Percentiles rank a stretch among this genome's conserved stretches.
phyloP scores from a whole-genome alignment of 2,329 filamentous ascomycete genomes.

The Parafenestella ontariensis region DNA sequence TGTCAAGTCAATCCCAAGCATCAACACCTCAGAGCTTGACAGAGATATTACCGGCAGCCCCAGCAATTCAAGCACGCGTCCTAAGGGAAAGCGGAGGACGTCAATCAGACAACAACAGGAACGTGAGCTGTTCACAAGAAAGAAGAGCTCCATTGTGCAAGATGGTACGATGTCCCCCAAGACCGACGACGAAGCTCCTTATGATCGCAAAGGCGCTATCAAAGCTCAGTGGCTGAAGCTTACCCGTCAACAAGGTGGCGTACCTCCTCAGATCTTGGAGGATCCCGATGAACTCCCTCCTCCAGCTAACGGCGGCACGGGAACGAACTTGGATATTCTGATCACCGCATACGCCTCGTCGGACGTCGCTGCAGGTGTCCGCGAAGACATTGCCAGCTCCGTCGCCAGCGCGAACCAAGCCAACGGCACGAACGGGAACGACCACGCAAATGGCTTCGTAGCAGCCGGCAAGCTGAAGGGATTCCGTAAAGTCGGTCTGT shows the following conservation, averaged over 20 bases:
- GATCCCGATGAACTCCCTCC: slow-evolving; percentile 70
- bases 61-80: slow-evolving; percentile 68
- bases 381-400: slow-evolving; percentile 78
- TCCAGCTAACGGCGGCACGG: slow-evolving; percentile 62
- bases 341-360: slow-evolving; percentile 79
- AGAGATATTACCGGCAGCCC: slow-evolving; percentile 65
- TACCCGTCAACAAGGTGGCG: slow-evolving; percentile 60
- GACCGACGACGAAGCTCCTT: slow-evolving; percentile 66
- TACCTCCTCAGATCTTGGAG: slow-evolving; percentile 69
- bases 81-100: slow-evolving; percentile 73
- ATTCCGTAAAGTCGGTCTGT: slow-evolving; percentile 80
- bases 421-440: slow-evolving; percentile 69
- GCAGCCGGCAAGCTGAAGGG: slow-evolving; percentile 73
- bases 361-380: slow-evolving; percentile 74
- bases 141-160: slow-evolving; percentile 66
- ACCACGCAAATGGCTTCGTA: slow-evolving; percentile 58
- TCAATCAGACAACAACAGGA: slow-evolving; percentile 89
- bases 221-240: slow-evolving; percentile 66
- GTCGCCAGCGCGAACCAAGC: slow-evolving; percentile 69
- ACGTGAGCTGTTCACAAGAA: slow-evolving; percentile 85
- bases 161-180: slow-evolving; percentile 64
- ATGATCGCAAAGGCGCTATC: slow-evolving; percentile 59
- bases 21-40: slow-evolving; percentile 76
- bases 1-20: slow-evolving; percentile 88
- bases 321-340: slow-evolving; percentile 82